Evolutionary conservation across 1,284 basidiomycete species (phyloP).

Genomic region (Xerocomus alliaceus): DNA sequence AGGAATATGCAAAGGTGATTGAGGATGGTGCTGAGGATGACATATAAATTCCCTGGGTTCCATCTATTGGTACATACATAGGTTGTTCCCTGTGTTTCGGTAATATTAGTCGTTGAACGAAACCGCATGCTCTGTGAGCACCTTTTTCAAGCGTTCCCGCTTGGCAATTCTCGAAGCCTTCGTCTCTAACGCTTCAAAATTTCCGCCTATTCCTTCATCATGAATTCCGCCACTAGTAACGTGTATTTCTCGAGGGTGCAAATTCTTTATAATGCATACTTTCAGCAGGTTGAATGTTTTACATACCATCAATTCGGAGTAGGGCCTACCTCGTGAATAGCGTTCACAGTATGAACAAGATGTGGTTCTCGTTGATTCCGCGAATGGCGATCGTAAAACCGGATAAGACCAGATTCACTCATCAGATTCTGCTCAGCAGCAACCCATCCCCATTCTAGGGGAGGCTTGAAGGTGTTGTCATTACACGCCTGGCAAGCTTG

Average conservation of each 20-base stretch:
- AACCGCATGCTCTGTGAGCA: slow-evolving; percentile 16
- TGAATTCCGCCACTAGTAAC: slow-evolving; percentile 60
- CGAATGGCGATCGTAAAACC: background rate
- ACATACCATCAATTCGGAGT: background rate
- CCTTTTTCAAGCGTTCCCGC: background rate
- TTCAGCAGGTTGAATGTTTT: background rate
- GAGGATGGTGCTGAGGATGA: slow-evolving; percentile 59
- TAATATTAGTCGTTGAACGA: background rate
- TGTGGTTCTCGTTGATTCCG: background rate
- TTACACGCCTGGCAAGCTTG: background rate
- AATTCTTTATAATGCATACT: background rate
- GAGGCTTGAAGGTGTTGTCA: background rate
- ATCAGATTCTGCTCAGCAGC: background rate
- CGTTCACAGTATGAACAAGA: background rate
- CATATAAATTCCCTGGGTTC: background rate
- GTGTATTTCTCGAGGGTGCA: background rate
- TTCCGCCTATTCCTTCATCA: slow-evolving; percentile 67
- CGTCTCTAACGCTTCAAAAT: slow-evolving; percentile 63
- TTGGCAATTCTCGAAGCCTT: slow-evolving; percentile 45
- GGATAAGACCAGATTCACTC: background rate
- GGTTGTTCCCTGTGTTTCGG: background rate
- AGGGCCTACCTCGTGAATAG: background rate
- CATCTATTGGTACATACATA: background rate
- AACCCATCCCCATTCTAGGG: background rate
- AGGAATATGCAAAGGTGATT: slow-evolving; percentile 94